phyloP scores from a whole-genome alignment of 2,329 filamentous ascomycete genomes.

The Fusarium sterilihyphosum region DNA sequence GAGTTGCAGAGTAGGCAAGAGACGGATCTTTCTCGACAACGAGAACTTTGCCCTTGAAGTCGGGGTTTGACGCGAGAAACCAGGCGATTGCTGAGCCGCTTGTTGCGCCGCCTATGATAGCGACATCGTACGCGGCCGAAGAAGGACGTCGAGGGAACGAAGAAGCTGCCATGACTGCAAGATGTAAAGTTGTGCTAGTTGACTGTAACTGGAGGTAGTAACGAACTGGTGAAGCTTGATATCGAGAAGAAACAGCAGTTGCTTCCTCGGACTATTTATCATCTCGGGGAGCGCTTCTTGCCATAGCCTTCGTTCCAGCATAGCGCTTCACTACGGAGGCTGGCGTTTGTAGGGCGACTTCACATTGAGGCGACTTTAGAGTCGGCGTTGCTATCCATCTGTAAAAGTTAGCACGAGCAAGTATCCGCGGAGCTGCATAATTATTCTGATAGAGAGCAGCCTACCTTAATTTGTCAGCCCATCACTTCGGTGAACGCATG shows the following conservation, averaged over 20 bases:
- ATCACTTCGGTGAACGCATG: background rate
- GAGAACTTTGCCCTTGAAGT: constrained; percentile 15
- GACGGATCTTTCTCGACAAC: constrained; percentile 12
- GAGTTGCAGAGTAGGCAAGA: constrained; percentile 8
- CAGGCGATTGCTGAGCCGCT: constrained; percentile 21
- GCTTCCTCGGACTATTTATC: background rate
- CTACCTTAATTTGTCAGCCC: background rate
- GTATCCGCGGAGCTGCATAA: background rate
- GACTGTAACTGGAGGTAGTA: too few species aligned
- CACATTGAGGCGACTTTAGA: background rate
- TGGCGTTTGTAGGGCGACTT: background rate
- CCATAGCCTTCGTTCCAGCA: fast-evolving
- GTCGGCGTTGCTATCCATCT: too few species aligned
- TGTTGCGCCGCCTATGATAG: constrained; percentile 14
- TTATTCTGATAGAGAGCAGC: too few species aligned
- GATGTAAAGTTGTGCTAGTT: too few species aligned
- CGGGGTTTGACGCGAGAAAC: constrained; percentile 12
- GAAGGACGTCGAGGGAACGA: background rate
- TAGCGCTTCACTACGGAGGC: background rate
- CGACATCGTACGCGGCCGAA: background rate
- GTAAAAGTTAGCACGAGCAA: background rate
- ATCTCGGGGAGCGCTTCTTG: background rate
- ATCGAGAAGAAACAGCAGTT: too few species aligned
- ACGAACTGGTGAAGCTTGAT: background rate
- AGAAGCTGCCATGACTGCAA: background rate